Evolutionary conservation across 371 early-diverging fungal species (phyloP).

Genomic region (Fennellomyces sp.): DNA sequence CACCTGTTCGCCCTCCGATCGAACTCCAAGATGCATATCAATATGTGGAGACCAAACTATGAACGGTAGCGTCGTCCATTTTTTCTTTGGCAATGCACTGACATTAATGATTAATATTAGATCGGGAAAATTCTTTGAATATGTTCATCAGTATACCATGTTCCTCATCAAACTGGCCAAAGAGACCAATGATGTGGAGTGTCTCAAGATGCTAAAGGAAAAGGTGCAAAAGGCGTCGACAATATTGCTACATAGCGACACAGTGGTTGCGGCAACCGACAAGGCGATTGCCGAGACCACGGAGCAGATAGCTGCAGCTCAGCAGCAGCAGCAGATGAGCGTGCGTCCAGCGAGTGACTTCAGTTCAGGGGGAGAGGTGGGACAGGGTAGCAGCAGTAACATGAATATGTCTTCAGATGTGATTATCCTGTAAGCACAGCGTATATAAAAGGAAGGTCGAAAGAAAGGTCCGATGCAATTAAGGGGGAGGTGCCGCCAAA

Average conservation of each 20-base stretch:
- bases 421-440: neutral
- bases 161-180: conserved; percentile 60
- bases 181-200: conserved; percentile 59
- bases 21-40: conserved; percentile 53
- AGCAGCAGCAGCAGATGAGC: too few species aligned
- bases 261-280: conserved; percentile 51
- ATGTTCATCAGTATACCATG: conserved; percentile 63
- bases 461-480: neutral
- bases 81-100: neutral
- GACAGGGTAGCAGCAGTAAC: neutral
- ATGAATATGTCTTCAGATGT: too few species aligned
- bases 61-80: conserved; percentile 53
- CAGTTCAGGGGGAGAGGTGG: neutral
- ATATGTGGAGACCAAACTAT: conserved; percentile 75
- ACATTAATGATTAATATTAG: conserved; percentile 16
- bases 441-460: neutral
- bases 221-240: conserved; percentile 59
- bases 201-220: conserved; percentile 57
- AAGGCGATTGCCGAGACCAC: conserved; percentile 39
- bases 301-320: neutral
- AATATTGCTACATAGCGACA: conserved; percentile 52
- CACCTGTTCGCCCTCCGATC: conserved; percentile 58
- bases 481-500: neutral
- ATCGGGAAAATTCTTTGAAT: conserved; percentile 72
- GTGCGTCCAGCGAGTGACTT: too few species aligned